phyloP scores from a whole-genome alignment of 169 alveolate species.

The Eimeria praecox region DNA sequence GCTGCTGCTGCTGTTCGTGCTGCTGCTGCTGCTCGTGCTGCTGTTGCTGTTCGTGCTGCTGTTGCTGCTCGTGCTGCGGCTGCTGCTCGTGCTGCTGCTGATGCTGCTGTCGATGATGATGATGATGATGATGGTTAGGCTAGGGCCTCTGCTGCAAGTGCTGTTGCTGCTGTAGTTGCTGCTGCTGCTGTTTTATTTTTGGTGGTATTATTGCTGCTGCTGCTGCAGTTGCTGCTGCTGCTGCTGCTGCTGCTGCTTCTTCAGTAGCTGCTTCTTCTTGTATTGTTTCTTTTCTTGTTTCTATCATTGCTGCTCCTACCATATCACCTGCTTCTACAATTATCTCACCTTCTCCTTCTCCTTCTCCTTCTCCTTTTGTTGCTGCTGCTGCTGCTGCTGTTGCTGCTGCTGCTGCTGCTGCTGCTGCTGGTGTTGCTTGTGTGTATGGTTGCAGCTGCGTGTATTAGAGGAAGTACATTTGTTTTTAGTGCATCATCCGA shows the following conservation, averaged over 20 bases:
- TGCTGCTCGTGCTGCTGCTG: too few relatives aligned
- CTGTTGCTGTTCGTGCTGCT: neutral
- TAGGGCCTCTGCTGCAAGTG: neutral
- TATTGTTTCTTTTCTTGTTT: neutral
- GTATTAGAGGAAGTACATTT: slow-evolving; percentile 33
- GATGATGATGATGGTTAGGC: too few relatives aligned
- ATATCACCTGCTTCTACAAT: too few relatives aligned
- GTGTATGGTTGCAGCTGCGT: slow-evolving; percentile 1
- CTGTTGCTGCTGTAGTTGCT: neutral
- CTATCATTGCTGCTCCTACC: too few relatives aligned
- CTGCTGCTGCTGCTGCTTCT: neutral
- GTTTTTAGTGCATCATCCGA: slow-evolving; percentile 19
- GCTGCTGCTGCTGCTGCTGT: neutral
- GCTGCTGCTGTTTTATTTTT: too few relatives aligned
- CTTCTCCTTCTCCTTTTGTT: too few relatives aligned
- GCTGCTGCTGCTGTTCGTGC: slow-evolving; percentile 27
- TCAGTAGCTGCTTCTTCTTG: too few relatives aligned
- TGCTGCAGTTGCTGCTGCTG: too few relatives aligned
- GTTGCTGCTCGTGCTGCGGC: too few relatives aligned
- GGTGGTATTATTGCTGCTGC: too few relatives aligned
- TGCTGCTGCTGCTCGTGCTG: neutral
- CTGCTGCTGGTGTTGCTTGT: neutral
- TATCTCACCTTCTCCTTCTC: neutral
- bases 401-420: neutral
- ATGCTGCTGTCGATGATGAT: too few relatives aligned